These are phyloP conservation scores for Cicer arietinum DNA, from an alignment of 306 rosid species.

Conservation along the genomic window DNA sequence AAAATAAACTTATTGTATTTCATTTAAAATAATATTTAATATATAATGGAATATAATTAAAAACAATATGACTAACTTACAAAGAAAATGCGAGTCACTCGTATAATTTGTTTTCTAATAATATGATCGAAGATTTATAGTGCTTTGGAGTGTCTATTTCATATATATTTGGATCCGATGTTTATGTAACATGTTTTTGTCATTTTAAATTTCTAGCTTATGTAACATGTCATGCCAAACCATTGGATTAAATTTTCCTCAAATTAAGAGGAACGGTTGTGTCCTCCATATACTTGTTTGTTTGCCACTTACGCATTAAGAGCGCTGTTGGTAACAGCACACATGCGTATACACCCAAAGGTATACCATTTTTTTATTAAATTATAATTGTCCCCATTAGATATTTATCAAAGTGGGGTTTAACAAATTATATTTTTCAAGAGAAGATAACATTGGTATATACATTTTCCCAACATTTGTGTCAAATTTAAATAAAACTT, in stretches of 20 bases:
- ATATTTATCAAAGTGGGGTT: constrained; percentile 21
- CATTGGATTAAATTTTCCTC: constrained; percentile 38
- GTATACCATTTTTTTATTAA: constrained; percentile 46
- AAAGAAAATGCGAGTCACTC: too few relatives aligned
- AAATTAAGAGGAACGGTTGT: constrained; percentile 47
- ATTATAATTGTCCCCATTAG: constrained; percentile 33
- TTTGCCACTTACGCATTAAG: constrained; percentile 57
- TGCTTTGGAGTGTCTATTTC: too few relatives aligned
- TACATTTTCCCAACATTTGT: not conserved
- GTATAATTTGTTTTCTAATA: too few relatives aligned
- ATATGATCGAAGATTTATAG: too few relatives aligned
- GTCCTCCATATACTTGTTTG: constrained; percentile 54
- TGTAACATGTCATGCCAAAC: not conserved
- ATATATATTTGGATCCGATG: not conserved
- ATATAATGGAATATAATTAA: too few relatives aligned
- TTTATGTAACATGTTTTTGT: constrained; percentile 6
- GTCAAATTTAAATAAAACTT: constrained; percentile 1
- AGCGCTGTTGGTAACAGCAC: constrained; percentile 47
- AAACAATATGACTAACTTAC: too few relatives aligned
- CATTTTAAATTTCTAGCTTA: not conserved
- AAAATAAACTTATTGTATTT: too few relatives aligned
- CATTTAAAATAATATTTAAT: too few relatives aligned
- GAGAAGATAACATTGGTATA: not conserved
- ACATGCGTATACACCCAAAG: constrained; percentile 26
- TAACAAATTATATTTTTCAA: constrained; percentile 1